Percentiles rank a stretch among this genome's conserved stretches.
Conservation (phyloP, 805 yeast species). For the Jamesozyma rosinii region DNA sequence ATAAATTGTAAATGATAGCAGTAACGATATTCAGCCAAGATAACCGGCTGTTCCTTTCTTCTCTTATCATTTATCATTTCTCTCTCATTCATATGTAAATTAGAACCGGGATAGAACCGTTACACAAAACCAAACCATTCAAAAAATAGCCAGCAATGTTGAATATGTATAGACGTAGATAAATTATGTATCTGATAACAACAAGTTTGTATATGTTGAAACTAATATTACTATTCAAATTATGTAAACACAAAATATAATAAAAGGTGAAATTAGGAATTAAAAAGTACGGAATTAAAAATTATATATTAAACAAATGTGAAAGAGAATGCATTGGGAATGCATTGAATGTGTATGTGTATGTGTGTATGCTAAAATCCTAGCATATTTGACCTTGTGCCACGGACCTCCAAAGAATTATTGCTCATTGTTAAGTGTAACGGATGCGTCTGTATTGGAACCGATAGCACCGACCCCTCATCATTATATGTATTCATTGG, state of each 20-base stretch:
- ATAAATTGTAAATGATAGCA: not conserved
- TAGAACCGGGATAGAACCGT: not conserved
- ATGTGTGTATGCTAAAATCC: no score
- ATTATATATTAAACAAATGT: not conserved
- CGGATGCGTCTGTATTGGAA: not conserved
- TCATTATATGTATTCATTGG: not conserved
- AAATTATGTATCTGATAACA: not conserved
- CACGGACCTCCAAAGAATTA: not conserved
- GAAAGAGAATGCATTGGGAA: not conserved
- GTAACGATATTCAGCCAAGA: no score
- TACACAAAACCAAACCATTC: not conserved
- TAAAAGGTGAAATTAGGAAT: no score
- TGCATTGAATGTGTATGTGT: no score
- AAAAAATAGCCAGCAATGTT: not conserved
- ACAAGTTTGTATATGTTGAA: no score
- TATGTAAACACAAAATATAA: no score
- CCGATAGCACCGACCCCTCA: not conserved
- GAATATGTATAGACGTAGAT: not conserved
- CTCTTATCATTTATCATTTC: not conserved
- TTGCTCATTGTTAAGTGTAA: constrained; percentile 1
- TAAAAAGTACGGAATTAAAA: no score
- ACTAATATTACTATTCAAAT: no score
- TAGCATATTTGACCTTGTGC: not conserved
- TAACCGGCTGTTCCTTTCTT: not conserved
- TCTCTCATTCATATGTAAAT: not conserved